These are phyloP conservation scores for Chrysosporium queenslandicum DNA, from an alignment of 2,329 filamentous ascomycete genomes.

Conservation along the genomic window DNA sequence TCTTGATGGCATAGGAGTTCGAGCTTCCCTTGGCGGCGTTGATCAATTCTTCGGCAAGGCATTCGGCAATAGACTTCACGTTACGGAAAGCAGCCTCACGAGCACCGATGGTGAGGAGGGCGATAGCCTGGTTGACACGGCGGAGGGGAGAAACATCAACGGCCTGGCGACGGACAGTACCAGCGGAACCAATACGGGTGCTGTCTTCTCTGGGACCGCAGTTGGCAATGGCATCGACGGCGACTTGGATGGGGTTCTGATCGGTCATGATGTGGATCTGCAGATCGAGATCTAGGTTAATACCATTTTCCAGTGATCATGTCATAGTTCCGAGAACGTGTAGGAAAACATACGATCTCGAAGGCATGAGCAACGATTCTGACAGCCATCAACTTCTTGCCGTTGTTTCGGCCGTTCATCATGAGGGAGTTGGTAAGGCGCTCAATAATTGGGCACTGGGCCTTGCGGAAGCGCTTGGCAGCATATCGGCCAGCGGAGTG, in stretches of 20 bases:
- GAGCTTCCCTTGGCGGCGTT: slow-evolving; percentile 99
- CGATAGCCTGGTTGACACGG: slow-evolving; percentile 99
- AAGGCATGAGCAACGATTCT: slow-evolving; percentile 98
- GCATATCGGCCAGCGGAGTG: slow-evolving; percentile 98
- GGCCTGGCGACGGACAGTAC: slow-evolving; percentile 99
- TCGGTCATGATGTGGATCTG: slow-evolving; percentile 99
- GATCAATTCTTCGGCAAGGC: slow-evolving; percentile 99
- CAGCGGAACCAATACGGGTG: slow-evolving; percentile 97
- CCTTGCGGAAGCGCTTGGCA: slow-evolving; percentile 99
- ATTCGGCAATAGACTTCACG: slow-evolving; percentile 99
- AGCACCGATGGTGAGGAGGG: slow-evolving; percentile 96
- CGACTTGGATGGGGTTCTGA: slow-evolving; percentile 99
- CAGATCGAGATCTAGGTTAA: slow-evolving; percentile 14
- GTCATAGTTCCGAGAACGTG: background rate
- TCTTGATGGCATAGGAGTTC: slow-evolving; percentile 99
- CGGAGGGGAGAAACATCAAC: slow-evolving; percentile 99
- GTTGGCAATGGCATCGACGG: slow-evolving; percentile 99
- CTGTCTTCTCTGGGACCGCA: slow-evolving; percentile 99
- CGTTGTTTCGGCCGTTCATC: slow-evolving; percentile 99
- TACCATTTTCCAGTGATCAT: background rate
- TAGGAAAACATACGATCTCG: slow-evolving; percentile 75
- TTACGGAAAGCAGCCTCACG: slow-evolving; percentile 99
- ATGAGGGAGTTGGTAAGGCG: slow-evolving; percentile 99
- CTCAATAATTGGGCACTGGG: slow-evolving; percentile 99
- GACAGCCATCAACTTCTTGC: slow-evolving; percentile 99